Evolutionary conservation across 768 basidiomycete species (phyloP).

Genomic region (Terana coerulea): DNA sequence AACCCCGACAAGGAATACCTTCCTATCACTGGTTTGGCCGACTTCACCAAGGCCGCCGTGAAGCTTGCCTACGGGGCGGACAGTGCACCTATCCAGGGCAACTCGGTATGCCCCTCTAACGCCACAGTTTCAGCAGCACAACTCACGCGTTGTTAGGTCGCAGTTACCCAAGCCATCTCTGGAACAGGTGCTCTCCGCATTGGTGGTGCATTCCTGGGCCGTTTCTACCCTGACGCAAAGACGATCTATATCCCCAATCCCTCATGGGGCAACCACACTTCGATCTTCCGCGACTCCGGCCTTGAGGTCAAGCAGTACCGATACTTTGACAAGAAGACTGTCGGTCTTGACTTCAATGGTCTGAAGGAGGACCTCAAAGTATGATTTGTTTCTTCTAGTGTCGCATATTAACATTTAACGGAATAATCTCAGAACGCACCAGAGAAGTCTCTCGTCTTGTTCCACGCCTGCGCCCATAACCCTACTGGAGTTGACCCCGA

Average conservation of each 20-base stretch:
- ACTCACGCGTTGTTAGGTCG: slow-evolving; percentile 45
- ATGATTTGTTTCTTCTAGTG: slow-evolving; percentile 19
- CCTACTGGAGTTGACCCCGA: slow-evolving; percentile 98
- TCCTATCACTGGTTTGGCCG: slow-evolving; percentile 86
- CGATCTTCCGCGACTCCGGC: slow-evolving; percentile 91
- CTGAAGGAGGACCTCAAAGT: slow-evolving; percentile 86
- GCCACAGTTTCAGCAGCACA: neutral
- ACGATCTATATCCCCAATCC: slow-evolving; percentile 89
- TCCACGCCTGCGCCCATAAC: slow-evolving; percentile 99
- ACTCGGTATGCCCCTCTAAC: slow-evolving; percentile 50
- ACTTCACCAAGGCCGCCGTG: slow-evolving; percentile 82
- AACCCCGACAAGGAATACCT: slow-evolving; percentile 93
- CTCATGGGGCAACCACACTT: slow-evolving; percentile 97
- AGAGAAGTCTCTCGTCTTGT: slow-evolving; percentile 76
- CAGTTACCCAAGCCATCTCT: slow-evolving; percentile 91
- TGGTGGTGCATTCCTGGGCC: slow-evolving; percentile 87
- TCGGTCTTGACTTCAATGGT: slow-evolving; percentile 89
- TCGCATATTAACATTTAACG: slow-evolving; percentile 1
- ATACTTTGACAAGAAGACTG: slow-evolving; percentile 91
- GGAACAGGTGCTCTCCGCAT: slow-evolving; percentile 97
- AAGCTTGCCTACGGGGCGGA: slow-evolving; percentile 90
- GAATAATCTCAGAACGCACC: slow-evolving; percentile 65
- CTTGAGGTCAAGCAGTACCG: slow-evolving; percentile 90
- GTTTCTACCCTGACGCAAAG: slow-evolving; percentile 84
- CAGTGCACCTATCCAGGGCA: slow-evolving; percentile 64